Percentiles rank a stretch among this genome's conserved stretches.
Conservation (phyloP, 768 basidiomycete genomes). For the Rhodotorula diobovata region DNA sequence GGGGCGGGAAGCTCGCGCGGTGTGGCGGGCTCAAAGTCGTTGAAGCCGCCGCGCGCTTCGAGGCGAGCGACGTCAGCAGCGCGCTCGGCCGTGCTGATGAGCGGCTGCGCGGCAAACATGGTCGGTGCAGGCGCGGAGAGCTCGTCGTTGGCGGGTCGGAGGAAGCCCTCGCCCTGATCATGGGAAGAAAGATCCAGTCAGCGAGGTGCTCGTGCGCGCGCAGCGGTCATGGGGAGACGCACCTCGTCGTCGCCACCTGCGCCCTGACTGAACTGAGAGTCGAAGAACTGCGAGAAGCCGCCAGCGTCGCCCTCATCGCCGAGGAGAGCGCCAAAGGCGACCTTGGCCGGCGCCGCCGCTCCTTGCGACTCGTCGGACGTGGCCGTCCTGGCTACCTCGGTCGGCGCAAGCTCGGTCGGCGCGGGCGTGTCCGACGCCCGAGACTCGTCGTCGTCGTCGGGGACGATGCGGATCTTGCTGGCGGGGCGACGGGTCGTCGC, state of each 20-base stretch:
- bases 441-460: conserved; percentile 1
- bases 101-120: conserved; percentile 14
- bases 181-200: background rate
- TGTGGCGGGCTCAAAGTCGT: conserved; percentile 23
- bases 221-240: background rate
- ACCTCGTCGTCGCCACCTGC: conserved; percentile 14
- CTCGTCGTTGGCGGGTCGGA: conserved; percentile 13
- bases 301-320: conserved; percentile 21
- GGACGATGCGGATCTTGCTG: background rate
- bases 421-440: background rate
- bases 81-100: conserved; percentile 31
- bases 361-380: background rate
- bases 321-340: conserved; percentile 17
- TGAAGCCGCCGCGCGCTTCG: conserved; percentile 27
- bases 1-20: conserved; percentile 25
- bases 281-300: conserved; percentile 38
- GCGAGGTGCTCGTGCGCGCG: background rate
- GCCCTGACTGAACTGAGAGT: conserved; percentile 34
- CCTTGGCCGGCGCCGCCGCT: background rate
- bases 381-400: background rate
- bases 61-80: conserved; percentile 27
- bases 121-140: conserved; percentile 10
- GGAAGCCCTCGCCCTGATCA: conserved; percentile 32
- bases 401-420: background rate
- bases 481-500: background rate